Percentiles rank a stretch among this genome's conserved stretches.
phyloP scores from a whole-genome alignment of 805 yeast genomes.

The Yarrowia divulgata region DNA sequence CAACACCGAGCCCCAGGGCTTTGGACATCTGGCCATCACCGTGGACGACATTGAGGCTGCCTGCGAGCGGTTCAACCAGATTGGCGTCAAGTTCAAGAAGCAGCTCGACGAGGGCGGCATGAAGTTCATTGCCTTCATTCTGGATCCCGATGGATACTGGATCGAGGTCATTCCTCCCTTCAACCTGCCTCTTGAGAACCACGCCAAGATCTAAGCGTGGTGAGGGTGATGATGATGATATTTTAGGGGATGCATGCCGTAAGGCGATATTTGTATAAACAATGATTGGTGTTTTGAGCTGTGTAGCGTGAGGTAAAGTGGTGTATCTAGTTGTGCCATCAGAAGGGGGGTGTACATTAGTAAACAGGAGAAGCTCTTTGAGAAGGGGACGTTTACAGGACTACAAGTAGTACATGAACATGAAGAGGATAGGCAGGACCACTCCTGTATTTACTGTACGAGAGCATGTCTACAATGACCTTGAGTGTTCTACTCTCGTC shows the following conservation, averaged over 20 bases:
- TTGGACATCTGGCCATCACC: conserved; percentile 82
- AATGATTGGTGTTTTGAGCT: neutral
- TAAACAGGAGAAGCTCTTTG: too few species aligned
- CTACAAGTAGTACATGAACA: too few species aligned
- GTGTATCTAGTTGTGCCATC: too few species aligned
- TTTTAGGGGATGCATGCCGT: conserved; percentile 19
- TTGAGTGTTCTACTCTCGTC: too few species aligned
- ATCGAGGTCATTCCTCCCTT: conserved; percentile 70
- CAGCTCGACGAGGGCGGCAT: conserved; percentile 55
- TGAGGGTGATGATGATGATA: too few species aligned
- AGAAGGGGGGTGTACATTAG: neutral
- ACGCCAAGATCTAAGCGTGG: conserved; percentile 23
- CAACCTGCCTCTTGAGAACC: conserved; percentile 44
- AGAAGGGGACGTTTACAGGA: too few species aligned
- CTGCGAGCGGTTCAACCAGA: conserved; percentile 55
- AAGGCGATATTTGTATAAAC: neutral
- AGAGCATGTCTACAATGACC: too few species aligned
- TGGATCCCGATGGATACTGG: conserved; percentile 91
- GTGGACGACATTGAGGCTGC: conserved; percentile 66
- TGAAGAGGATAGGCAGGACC: too few species aligned
- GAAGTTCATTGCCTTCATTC: conserved; percentile 76
- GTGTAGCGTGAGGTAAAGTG: too few species aligned
- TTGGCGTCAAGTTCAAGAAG: conserved; percentile 59
- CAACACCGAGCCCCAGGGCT: conserved; percentile 80
- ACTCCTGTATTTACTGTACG: too few species aligned